A percentile compares a stretch with the other conserved stretches of the same genome.
These are phyloP conservation scores for Ophiostoma populinum DNA, from an alignment of 2,329 filamentous ascomycete genomes.

Conservation along the genomic window DNA sequence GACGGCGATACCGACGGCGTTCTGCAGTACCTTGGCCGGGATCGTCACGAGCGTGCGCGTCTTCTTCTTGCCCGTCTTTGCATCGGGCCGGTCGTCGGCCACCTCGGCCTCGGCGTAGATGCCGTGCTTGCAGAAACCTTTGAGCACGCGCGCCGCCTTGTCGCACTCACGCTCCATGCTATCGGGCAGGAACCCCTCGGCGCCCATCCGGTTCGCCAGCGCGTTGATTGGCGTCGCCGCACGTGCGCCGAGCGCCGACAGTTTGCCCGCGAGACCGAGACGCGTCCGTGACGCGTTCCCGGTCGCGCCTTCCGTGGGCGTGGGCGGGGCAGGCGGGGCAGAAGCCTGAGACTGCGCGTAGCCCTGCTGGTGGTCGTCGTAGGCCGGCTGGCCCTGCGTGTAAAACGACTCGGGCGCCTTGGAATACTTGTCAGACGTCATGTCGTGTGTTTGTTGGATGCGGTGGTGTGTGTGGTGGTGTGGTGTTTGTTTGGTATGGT, in stretches of 20 bases:
- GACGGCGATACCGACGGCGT: constrained; percentile 51
- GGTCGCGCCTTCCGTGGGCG: too few species aligned
- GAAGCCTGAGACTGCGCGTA: too few species aligned
- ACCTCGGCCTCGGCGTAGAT: constrained; percentile 25
- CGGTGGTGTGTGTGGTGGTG: too few species aligned
- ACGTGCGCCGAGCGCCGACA: constrained; percentile 22
- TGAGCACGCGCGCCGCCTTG: constrained; percentile 71
- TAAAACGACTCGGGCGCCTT: too few species aligned
- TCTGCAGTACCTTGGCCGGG: constrained; percentile 41
- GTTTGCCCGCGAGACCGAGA: constrained; percentile 14
- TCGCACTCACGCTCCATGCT: constrained; percentile 79
- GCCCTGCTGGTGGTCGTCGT: too few species aligned
- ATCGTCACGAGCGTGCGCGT: constrained; percentile 33
- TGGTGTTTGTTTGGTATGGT: too few species aligned
- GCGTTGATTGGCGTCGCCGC: constrained; percentile 61
- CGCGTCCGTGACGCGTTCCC: too few species aligned
- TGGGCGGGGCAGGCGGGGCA: too few species aligned
- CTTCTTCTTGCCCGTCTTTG: constrained; percentile 8
- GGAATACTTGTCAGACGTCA: too few species aligned
- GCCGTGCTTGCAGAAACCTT: constrained; percentile 62
- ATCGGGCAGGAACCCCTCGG: constrained; percentile 72
- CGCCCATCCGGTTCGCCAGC: constrained; percentile 66
- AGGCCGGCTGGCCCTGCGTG: too few species aligned
- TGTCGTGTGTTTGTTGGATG: too few species aligned
- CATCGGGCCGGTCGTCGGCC: not conserved